Evolutionary conservation across 1,284 basidiomycete species (phyloP), one percentile per base, ranked within the genome.

Genomic region (Ganoderma lingzhi): DNA sequence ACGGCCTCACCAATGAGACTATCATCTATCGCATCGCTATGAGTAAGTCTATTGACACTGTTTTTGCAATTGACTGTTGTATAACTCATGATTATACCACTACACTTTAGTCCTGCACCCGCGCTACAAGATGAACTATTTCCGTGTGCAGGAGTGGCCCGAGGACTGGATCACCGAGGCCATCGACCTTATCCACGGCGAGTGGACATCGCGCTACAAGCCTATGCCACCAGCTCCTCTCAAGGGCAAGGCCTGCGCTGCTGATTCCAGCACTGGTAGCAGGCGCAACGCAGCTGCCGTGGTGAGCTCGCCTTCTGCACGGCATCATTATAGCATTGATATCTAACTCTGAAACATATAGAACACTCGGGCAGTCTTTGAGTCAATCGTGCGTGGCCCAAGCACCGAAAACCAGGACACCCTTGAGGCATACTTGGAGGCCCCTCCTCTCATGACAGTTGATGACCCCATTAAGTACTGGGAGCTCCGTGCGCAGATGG

Each of bases 1-100:
- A 81, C 60, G 37, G 58, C 4, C 58, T 74, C 1, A 81, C 75
- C 0, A 75, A 82, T 66, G 58, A 73, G 17, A 78, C 74, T 1
- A 58, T 63, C 6, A 70, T 74, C 30, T 73, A 74, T 59, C 63
- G 65, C 0, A 48, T 66, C 35, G 66, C 65, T 1, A 68, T 72
- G 68, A 45, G 71, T 44, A 44, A 1, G 15, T 44, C 2, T 44
- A 4, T 44, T 5, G 15, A 2, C 10, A 5, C 42, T 44, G 14
- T 6, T 42, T 10, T 12, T 2, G 4, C 14, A 39, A 10, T 10
- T 72, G 5, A 42, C 5, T 9, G 56, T 30, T 23, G 23, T 37
- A 35, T 1, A 8, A 15, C 12, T 32, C 30, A n/a, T 35, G 2
- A 39, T 35, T 35, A 35, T 35, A 44, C 3, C 53, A 6, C 2